Evolutionary conservation across 2,329 filamentous ascomycete genomes (phyloP).

Genomic region (Fusarium scirpi): DNA sequence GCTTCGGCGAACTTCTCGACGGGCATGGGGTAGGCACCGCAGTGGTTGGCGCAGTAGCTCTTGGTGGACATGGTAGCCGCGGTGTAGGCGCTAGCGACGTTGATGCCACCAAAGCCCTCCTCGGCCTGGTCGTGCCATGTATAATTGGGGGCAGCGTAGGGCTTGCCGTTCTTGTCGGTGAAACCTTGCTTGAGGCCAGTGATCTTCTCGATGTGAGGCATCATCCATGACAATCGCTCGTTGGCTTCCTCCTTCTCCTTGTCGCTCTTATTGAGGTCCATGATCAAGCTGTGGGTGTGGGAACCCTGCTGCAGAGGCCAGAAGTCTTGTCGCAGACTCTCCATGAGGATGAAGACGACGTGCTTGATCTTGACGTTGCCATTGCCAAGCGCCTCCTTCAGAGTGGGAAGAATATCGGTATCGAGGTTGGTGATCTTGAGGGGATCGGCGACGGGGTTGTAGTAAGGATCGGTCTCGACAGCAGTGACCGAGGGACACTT

Average conservation of each 20-base stretch:
- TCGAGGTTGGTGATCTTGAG: conserved; percentile 57
- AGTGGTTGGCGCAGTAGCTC: conserved; percentile 57
- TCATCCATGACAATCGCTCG: conserved; percentile 41
- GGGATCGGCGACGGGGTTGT: conserved; percentile 55
- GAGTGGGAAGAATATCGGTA: conserved; percentile 48
- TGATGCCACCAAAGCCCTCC: conserved; percentile 55
- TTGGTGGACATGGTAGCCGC: conserved; percentile 59
- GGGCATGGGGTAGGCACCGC: conserved; percentile 57
- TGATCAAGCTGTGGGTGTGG: conserved; percentile 52
- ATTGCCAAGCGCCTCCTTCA: conserved; percentile 46
- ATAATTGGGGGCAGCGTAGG: conserved; percentile 46
- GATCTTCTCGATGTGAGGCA: conserved; percentile 42
- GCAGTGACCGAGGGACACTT: conserved; percentile 33
- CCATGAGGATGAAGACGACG: conserved; percentile 58
- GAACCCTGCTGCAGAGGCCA: conserved; percentile 59
- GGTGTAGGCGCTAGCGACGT: conserved; percentile 55
- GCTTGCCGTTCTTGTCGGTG: conserved; percentile 42
- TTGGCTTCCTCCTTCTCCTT: conserved; percentile 49
- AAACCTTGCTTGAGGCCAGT: conserved; percentile 38
- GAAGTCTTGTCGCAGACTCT: conserved; percentile 59
- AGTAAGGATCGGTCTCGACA: conserved; percentile 49
- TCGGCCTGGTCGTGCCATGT: conserved; percentile 41
- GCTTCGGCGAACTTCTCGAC: conserved; percentile 59
- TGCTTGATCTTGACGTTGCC: conserved; percentile 57
- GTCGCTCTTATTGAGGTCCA: conserved; percentile 36